Base-by-base conservation (phyloP, 2,329 filamentous ascomycete species). In the Aspergillus neotritici region DNA sequence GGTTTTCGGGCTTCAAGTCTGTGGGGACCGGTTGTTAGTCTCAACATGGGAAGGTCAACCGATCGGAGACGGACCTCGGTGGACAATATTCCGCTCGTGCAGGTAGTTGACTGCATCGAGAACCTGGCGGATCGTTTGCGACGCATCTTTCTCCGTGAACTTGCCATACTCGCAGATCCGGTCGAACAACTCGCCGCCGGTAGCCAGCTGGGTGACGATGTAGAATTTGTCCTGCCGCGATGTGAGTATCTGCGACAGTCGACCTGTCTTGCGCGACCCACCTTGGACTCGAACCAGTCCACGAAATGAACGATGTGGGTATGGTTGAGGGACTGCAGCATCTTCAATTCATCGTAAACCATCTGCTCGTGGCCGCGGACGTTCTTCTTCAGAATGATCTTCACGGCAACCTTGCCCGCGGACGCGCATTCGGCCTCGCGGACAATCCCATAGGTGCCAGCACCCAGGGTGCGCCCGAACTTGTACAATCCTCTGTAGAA, bases 331-430 rank as follows among this genome's bases (percentile, higher is more conserved):
- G 81, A 80, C 71, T 96, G 89, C 52, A 98, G 78, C 82, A 98
- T 89, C 55, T 89, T 80, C 58, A 98, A 77, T 73, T 98, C 93
- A 67, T 98, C 93, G 66, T 94, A 93, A 32, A 98, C 93, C 93
- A 98, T 98, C 67, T 85, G 82, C 75, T 98, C 93, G 60, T 97
- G 97, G 53, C 90, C 91, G 67, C 90, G 94, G 65, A 98, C 91
- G 70, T 95, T 97, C 76, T 95, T 96, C 80, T 98, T 98, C 62
- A 97, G 75, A 68, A 98, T 98, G 66, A 98, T 97, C 78, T 98
- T 98, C 69, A 98, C 80, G 32, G 93, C 93, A 48, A 94, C 90
- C 75, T 95, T 86, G 66, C 88, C 51, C 7, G 21, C 21, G 15
- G 79, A 77, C 33, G 84, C 81, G 55, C 87, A 80, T 49, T 96